A percentile compares a stretch with the other conserved stretches of the same genome.
Conservation (phyloP, 2,329 filamentous ascomycete genomes). For the Colletotrichum orchidophilum region DNA sequence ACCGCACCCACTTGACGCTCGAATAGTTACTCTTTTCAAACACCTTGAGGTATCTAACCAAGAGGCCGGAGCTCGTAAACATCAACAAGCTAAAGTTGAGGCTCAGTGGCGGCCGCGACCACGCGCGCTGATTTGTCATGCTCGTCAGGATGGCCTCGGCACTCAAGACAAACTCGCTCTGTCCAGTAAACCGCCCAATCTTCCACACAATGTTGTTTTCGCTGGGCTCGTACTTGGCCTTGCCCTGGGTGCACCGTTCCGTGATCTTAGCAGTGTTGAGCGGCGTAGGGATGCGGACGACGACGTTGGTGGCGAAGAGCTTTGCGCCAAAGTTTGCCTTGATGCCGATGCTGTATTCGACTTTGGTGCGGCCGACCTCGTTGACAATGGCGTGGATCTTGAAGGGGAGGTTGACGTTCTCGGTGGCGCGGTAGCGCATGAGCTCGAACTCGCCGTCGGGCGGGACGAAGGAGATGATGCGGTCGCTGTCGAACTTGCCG, state of each 20-base stretch:
- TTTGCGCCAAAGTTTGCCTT: conserved; percentile 97
- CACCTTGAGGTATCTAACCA: conserved; percentile 96
- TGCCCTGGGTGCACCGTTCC: conserved; percentile 92
- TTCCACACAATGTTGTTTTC: conserved; percentile 99
- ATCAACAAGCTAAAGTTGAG: conserved; percentile 94
- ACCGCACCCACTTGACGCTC: conserved; percentile 98
- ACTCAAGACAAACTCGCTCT: conserved; percentile 93
- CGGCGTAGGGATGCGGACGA: conserved; percentile 93
- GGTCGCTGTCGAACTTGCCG: conserved; percentile 94
- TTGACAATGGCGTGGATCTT: conserved; percentile 99
- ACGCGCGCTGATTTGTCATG: conserved; percentile 98
- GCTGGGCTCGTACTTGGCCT: conserved; percentile 97
- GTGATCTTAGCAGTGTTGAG: conserved; percentile 95
- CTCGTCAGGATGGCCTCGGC: conserved; percentile 92
- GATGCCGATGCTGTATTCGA: conserved; percentile 98
- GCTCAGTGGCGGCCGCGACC: conserved; percentile 92
- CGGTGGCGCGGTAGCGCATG: conserved; percentile 97
- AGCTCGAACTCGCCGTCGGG: conserved; percentile 98
- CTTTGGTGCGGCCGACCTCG: conserved; percentile 95
- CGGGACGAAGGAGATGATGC: conserved; percentile 96
- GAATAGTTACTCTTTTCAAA: conserved; percentile 99
- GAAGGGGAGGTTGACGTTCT: conserved; percentile 98
- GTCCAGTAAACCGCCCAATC: conserved; percentile 97
- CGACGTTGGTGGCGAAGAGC: conserved; percentile 95
- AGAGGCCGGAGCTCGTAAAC: conserved; percentile 94